phyloP scores from a whole-genome alignment of 805 yeast genomes.

The Kurtzmaniella fragi region DNA sequence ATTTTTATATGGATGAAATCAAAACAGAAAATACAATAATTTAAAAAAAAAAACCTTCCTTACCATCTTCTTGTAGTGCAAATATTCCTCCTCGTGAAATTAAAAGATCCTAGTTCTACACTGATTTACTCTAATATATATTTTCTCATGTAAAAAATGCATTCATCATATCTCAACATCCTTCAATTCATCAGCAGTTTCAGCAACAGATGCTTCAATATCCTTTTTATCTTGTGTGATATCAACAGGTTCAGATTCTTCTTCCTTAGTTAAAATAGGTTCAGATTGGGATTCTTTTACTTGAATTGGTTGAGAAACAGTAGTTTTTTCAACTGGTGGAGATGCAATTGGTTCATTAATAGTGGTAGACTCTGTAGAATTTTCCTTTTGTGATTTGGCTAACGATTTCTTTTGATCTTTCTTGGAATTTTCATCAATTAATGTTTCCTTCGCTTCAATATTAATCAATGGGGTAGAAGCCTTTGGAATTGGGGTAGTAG shows the following conservation, averaged over 20 bases:
- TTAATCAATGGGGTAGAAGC: slow-evolving; percentile 17
- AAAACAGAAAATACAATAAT: too few species aligned
- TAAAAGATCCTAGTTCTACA: too few species aligned
- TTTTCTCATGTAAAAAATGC: too few species aligned
- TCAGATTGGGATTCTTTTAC: background rate
- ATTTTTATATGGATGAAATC: too few species aligned
- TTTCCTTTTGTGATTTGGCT: slow-evolving; percentile 1
- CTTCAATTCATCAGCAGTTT: slow-evolving; percentile 7
- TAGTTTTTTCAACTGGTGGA: slow-evolving; percentile 4
- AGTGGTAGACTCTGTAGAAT: slow-evolving; percentile 2
- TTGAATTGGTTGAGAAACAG: background rate
- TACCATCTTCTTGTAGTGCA: too few species aligned
- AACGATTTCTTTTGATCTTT: slow-evolving; percentile 5
- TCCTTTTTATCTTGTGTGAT: slow-evolving; percentile 3
- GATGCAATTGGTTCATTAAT: slow-evolving; percentile 1
- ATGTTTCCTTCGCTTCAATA: slow-evolving; percentile 37
- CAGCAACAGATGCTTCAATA: slow-evolving; percentile 2
- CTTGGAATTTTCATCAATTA: slow-evolving; percentile 23
- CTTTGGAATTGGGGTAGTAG: slow-evolving; percentile 5
- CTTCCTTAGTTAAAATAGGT: slow-evolving; percentile 1
- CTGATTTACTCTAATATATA: too few species aligned
- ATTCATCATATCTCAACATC: slow-evolving; percentile 7
- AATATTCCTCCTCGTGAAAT: too few species aligned
- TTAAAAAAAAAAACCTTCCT: too few species aligned
- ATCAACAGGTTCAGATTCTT: background rate